Base-by-base conservation (phyloP, 2,329 filamentous ascomycete genomes). In the Cyphellophora europaea region DNA sequence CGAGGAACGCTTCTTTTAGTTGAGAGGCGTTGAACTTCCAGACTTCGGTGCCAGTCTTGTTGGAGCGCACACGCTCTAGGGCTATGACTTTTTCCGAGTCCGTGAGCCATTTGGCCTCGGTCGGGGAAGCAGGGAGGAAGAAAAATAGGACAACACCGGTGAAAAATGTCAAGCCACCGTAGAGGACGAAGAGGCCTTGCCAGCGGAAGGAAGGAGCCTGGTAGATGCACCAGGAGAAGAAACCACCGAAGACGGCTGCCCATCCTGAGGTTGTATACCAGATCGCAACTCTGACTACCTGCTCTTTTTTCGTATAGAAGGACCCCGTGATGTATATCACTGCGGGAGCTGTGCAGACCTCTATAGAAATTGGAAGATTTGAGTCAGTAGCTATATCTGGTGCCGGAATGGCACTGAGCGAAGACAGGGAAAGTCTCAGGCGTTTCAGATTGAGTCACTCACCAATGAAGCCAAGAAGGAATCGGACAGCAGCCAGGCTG, bases 251-350 rank as follows among this genome's bases (percentile, higher is more conserved):
- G 33, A 85, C 78, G 50, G 83, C 79, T 51, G 84, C 79, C 14
- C 66, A 69, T 2, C 80, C 79, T 51, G 84, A 84, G 77, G 83
- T 84, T 74, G 81, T 82, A 54, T 81, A 79, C 79, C 79, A 84
- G 54, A 76, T 82, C 0, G 77, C 79, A 3, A 83, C 77, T 4
- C 74, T 71, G 0, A 69, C 55, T 0, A 77, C 71, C 50, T 84
- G 80, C 47, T 84, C 79, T 36, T 79, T 71, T 21, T 77, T 67
- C 41, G 72, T 74, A 54, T 84, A 84, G 79, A 79, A 84, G 63
- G 81, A 80, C 8, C 8, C 21, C 8, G 21, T 25, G 21, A 25
- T 25, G 8, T 8, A 8, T 8, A 25, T 25, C 8, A 25, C 21
- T 25, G 21, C 21, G 8, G 21, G 21, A 8, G 21, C 21, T 8